Base-by-base conservation (phyloP, 2,329 filamentous ascomycete species). In the Aspergillus japonicus region DNA sequence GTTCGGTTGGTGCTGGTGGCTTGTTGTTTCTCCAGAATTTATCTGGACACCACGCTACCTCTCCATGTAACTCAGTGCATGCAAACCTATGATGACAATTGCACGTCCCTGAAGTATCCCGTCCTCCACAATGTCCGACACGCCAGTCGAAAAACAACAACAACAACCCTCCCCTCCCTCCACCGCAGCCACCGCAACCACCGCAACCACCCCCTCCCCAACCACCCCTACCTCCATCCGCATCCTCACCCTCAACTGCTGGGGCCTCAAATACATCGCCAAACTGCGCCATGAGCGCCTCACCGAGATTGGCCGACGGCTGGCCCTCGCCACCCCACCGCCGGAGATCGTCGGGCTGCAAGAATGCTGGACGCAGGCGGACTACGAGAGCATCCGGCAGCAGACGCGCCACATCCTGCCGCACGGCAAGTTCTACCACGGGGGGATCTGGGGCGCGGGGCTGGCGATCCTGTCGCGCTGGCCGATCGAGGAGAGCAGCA, bases 271-370 rank as follows among this genome's bases (percentile, higher is more conserved):
- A 71, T 92, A 87, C 79, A 83, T 98, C 70, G 88, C 93, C 54
- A 88, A 88, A 66, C 85, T 90, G 66, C 91, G 93, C 66, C 81
- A 84, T 65, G 88, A 90, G 68, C 91, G 95, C 48, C 84, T 98
- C 54, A 77, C 83, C 31, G 91, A 96, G 74, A 97, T 98, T 70
- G 94, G 92, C 56, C 87, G 85, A 64, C 89, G 90, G 64, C 84
- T 98, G 64, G 89, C 91, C 64, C 76, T 81, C 47, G 82, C 86
- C 59, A 78, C 83, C 19, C 90, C 90, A 0, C 74, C 83, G 10
- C 92, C 93, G 29, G 85, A 96, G 63, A 93, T 97, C 69, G 92
- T 97, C 62, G 91, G 89, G n/a, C 82, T 98, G 16, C 94, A 98
- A 77, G 94, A 98, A 81, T 96, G 91, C 80, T 99, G 91, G 89